phyloP scores from a whole-genome alignment of 345 rosid species.

The Populus alba region DNA sequence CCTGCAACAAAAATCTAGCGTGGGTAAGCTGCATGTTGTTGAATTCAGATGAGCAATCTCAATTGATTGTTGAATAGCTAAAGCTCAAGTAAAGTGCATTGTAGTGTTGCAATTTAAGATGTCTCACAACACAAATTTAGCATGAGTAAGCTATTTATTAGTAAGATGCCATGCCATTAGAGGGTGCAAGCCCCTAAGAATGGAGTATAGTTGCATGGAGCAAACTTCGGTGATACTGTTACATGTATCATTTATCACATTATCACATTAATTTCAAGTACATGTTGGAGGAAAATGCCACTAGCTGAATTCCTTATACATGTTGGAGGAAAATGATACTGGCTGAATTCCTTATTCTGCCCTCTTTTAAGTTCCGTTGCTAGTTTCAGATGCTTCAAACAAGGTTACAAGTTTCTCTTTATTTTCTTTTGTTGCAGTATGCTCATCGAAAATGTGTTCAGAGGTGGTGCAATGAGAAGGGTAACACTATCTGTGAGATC shows the following conservation, averaged over 20 bases:
- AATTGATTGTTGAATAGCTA: neutral
- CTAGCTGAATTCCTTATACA: neutral
- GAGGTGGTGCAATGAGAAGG: slow-evolving; percentile 89
- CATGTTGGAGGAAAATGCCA: neutral
- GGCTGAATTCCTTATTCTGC: neutral
- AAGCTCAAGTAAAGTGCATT: neutral
- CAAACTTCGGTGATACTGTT: neutral
- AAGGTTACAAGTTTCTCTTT: neutral
- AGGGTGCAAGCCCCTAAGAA: neutral
- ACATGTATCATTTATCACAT: neutral
- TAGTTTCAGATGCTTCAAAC: neutral
- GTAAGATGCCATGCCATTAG: neutral
- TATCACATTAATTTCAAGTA: neutral
- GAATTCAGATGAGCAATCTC: neutral
- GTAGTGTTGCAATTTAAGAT: neutral
- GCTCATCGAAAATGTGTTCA: slow-evolving; percentile 82
- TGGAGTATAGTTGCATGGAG: neutral
- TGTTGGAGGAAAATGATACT: neutral
- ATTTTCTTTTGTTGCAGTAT: slow-evolving; percentile 45
- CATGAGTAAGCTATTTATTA: neutral
- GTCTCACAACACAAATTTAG: neutral
- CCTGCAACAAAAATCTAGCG: neutral
- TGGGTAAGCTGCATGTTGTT: too few relatives aligned
- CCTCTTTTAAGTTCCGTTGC: neutral
- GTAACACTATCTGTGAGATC: slow-evolving; percentile 75